Base-by-base conservation (phyloP, 176 grass and related monocot species). In the Eremochloa ophiuroides region DNA sequence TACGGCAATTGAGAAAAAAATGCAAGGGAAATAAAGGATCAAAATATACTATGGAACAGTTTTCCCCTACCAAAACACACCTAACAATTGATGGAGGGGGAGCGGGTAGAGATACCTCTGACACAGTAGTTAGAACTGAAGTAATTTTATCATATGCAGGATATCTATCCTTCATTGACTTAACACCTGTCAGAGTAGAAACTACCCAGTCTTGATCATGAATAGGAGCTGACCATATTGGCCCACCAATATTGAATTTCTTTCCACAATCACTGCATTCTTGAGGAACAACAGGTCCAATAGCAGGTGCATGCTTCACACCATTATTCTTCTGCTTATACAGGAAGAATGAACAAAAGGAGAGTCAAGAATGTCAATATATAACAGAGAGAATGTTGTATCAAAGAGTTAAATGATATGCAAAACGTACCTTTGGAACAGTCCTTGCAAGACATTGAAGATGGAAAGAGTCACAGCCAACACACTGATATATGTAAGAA, bases 401-500 rank as follows among this genome's bases (percentile, higher is more conserved):
- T 33, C 20, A 12, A 30, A 11, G 17, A 77, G 40, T 20, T 47
- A 30, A 86, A 83, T 44, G 8, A 14, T 58, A 63, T 27, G 26
- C 3, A 50, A 41, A 83, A 71, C 23, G 43, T 84, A 98, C 96
- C 88, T 98, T 98, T 46, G 78, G 76, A 79, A 93, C 31, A 28
- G 89, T 87, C 80, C 93, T 95, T 58, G 93, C 93, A 66, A 99
- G 75, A 75, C 82, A 75, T 56, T 99, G 96, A 63, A 99, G 93
- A 82, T 95, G 96, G 72, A 95, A 99, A 85, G 93, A 99, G 81
- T 99, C 96, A 89, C 96, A 99, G n/a, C 91, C 89, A 55, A 77
- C 87, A 88, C 96, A 99, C 40, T 93, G 96, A 79, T 95, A 99
- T 66, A 99, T 87, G 76, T 99, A 99, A 74, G 96, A 99, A 84